Base-by-base conservation (phyloP, 1,139 yeast species). In the Eremothecium sinecaudum region DNA sequence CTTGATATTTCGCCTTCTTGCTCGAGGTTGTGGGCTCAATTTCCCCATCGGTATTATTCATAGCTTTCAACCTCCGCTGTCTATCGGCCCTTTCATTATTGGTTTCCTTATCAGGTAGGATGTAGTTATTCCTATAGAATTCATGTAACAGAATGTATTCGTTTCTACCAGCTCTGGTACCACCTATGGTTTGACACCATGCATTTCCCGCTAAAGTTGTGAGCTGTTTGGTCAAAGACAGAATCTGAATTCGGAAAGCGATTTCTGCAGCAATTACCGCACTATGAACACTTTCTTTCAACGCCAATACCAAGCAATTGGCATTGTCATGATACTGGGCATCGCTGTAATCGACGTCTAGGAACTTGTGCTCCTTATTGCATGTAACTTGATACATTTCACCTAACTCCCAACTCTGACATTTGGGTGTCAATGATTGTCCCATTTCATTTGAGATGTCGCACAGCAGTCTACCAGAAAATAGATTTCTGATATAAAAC, bases 131-230 rank as follows among this genome's bases (percentile, higher is more conserved):
- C 52, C 79, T 75, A 19, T 77, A 69, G 59, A 92, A 92, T 59
- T 92, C 98, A 58, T 92, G 99, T 40, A 90, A 64, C 57, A 92
- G 67, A 69, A 92, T 83, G 55, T 66, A 90, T 59, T 92, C 98
- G 59, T 90, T 90, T 63, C 98, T 74, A 50, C 94, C 97, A 10
- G 95, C 94, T 51, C 99, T 73, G 0, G 97, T 83, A 60, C 99
- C 99, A 37, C 86, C 77, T 36, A 92, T 66, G 0, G 98, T 90
- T 46, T 83, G 86, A 2, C 94, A 74, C 99, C 99, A 92, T 0
- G 96, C 90, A 56, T 90, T 92, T 48, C 99, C 99, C 1, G 98
- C 97, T 44, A 92, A 65, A 46, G 80, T 81, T 4, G 99, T 90
- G 51, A 92, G 67, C 53, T 87, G 96, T 50, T 84, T 83, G 0